Conservation (phyloP, 345 rosid genomes). For the Gossypium ekmanianum region DNA sequence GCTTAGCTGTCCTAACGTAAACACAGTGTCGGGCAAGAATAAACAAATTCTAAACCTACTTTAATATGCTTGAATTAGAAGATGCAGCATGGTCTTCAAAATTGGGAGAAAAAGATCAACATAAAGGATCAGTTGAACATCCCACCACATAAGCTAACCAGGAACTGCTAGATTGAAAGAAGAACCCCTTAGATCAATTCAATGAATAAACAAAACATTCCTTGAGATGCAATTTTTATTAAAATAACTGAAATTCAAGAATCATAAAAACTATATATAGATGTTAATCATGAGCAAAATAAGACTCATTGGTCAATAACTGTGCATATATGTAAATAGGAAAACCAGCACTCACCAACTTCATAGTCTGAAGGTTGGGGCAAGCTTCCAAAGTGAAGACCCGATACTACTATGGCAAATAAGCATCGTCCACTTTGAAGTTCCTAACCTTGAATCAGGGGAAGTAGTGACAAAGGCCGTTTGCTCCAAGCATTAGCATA, state of each 20-base stretch:
- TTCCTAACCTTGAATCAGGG: not conserved
- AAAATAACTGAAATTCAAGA: not conserved
- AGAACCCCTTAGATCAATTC: not conserved
- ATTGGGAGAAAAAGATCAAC: not conserved
- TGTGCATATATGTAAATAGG: not conserved
- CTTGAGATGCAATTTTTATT: too few species aligned
- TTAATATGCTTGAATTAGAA: too few species aligned
- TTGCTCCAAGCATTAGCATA: not conserved
- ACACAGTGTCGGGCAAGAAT: too few species aligned
- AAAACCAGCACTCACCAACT: conserved; percentile 6
- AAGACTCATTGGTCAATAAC: not conserved
- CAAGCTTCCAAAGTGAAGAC: not conserved
- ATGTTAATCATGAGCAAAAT: not conserved
- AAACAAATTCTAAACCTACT: too few species aligned
- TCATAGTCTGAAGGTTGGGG: not conserved
- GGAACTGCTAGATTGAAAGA: not conserved
- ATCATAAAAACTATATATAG: too few species aligned
- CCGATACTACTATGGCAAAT: not conserved
- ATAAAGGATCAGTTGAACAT: not conserved
- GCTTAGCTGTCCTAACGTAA: too few species aligned
- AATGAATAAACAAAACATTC: not conserved
- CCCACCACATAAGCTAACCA: not conserved
- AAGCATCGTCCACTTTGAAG: not conserved
- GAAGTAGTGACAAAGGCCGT: not conserved
- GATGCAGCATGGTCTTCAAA: too few species aligned